These are phyloP conservation scores for Pythium brassicae DNA, from an alignment of 352 stramenopile species.

Conservation along the genomic window DNA sequence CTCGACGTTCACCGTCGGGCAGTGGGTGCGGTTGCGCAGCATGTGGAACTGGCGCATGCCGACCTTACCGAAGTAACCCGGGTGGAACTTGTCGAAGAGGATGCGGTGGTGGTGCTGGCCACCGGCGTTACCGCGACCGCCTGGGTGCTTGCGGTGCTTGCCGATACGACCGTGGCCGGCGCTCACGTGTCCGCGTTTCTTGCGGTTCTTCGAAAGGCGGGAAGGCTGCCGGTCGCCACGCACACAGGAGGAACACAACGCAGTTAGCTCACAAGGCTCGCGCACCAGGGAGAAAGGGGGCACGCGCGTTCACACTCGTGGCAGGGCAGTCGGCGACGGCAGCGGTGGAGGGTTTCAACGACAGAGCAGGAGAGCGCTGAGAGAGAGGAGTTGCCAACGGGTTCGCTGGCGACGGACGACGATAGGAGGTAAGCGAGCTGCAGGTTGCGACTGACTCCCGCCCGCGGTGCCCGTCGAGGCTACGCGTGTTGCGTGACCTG, in stretches of 20 bases:
- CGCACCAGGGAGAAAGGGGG: too few species aligned
- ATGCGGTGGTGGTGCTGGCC: conserved; percentile 99
- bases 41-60: conserved; percentile 99
- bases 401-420: too few species aligned
- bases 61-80: conserved; percentile 99
- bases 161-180: conserved; percentile 99
- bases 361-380: too few species aligned
- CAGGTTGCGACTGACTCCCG: too few species aligned
- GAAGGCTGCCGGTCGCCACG: conserved; percentile 60
- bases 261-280: background rate
- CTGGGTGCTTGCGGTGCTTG: conserved; percentile 99
- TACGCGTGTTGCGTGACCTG: background rate
- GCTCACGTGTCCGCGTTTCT: conserved; percentile 99
- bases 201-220: conserved; percentile 97
- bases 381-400: too few species aligned
- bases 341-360: too few species aligned
- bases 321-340: too few species aligned
- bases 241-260: background rate
- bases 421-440: too few species aligned
- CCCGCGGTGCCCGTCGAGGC: too few species aligned
- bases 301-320: too few species aligned
- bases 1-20: conserved; percentile 98
- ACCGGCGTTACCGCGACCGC: conserved; percentile 99
- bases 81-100: conserved; percentile 99
- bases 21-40: conserved; percentile 95